Base-by-base conservation (phyloP, 2,329 filamentous ascomycete species). In the Claviceps maximensis region DNA sequence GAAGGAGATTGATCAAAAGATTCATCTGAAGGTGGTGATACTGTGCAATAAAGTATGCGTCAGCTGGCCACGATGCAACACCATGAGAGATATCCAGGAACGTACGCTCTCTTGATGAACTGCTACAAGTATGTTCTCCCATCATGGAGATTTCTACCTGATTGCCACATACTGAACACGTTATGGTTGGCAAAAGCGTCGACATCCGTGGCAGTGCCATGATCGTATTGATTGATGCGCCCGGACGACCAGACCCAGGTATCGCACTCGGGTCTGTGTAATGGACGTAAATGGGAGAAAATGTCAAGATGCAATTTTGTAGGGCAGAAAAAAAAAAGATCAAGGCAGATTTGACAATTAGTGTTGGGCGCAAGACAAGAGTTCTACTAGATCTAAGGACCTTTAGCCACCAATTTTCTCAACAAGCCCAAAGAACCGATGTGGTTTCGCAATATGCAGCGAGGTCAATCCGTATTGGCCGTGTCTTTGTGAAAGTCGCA, bases 101-200 rank as follows among this genome's bases (percentile, higher is more conserved):
- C 65, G 58, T 67, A 74, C 78, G 66, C 62, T 77, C 76, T 62
- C 71, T 70, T 69, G 73, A 63, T 55, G 70, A 63, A 54, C 67
- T 71, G 47, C 67, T 67, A 67, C 89, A 95, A 56, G 87, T 67
- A 72, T 95, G 89, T 57, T 94, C 88, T 56, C 87, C 88, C 84
- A 95, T 86, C 67, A 83, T 74, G 42, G 86, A 84, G 60, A 95
- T 93, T 64, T 90, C 84, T 55, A 95, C 87, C 62, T 90, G 80
- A 42, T 73, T 69, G 42, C 82, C 80, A 65, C 89, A 95, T 71
- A 77, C 82, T 51, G 89, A 94, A 70, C 89, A 95, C 75, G 91
- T 95, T 70, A 95, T 87, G 25, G 83, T 83, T 63, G 89, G 87
- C 73, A 93, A 74, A 58, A 90, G 81, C 67, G 79, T 77, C 66